Base-by-base conservation (phyloP, 176 grass and related monocot genomes). In the Musa acuminata region DNA sequence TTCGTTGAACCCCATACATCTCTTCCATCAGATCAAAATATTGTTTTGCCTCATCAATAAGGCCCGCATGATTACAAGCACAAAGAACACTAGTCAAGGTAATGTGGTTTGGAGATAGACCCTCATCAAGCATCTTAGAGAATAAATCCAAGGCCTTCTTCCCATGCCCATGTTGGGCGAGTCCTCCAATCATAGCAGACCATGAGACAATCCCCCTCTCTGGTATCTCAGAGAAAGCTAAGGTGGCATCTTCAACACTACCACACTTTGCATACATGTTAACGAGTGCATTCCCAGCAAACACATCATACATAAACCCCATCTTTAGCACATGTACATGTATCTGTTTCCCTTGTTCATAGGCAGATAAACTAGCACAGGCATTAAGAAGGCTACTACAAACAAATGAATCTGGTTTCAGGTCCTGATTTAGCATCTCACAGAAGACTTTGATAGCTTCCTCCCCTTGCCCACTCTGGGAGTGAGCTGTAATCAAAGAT, bases 131-230 rank as follows among this genome's bases (percentile, higher is more conserved):
- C 93, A 97, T 97, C 78, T 26, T 82, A n/a, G 74, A 74, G 62
- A 93, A 93, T 55, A 97, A 75, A 35, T 83, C 74, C 55, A 97
- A 83, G 5, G 90, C 90, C 54, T 73, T 55, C 74, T 87, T 89
- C 57, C 85, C 93, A 81, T 90, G 87, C 22, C 90, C 93, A 83
- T 97, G 93, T 64, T 97, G 87, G 59, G 93, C 93, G 64, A 93
- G 72, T 57, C 89, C 93, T 69, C 90, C 87, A 11, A 97, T 97
- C 93, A 97, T 93, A n/a, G 93, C 90, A 79, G 93, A 93, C 93
- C 90, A 97, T 72, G 93, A 92, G 69, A 96, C 87, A 68, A 92
- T 79, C 71, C 85, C 93, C 72, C 72, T 97, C 71, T 87, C 87
- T 25, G 73, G 79, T 72, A 93, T 72, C 51, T 82, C 29, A 23